These are phyloP conservation scores for Orbilia brochopaga DNA, from an alignment of 2,329 filamentous ascomycete species.

Conservation along the genomic window DNA sequence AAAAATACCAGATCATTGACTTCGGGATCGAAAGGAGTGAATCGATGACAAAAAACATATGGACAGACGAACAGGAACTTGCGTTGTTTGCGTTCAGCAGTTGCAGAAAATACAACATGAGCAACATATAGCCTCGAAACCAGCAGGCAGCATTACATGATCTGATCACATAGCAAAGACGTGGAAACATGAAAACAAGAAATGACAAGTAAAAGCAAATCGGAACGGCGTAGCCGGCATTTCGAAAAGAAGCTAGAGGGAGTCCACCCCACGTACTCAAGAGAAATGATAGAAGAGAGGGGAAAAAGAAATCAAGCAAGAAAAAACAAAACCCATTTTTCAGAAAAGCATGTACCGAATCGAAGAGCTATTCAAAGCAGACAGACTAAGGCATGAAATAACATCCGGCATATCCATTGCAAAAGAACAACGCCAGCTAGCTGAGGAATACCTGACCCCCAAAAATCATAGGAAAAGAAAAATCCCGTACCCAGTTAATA, in stretches of 20 bases:
- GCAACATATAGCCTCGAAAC: conserved; percentile 24
- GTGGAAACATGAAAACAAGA: conserved; percentile 19
- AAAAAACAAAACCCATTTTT: conserved; percentile 7
- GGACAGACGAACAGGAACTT: conserved; percentile 26
- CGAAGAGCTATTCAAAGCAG: conserved; percentile 5
- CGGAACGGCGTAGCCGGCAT: conserved; percentile 30
- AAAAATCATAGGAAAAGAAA: conserved; percentile 18
- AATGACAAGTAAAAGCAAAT: conserved; percentile 13
- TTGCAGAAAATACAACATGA: conserved; percentile 49
- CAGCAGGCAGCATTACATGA: not conserved
- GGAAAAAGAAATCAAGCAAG: conserved; percentile 24
- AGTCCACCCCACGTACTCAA: conserved; percentile 46
- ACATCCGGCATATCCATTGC: conserved; percentile 38
- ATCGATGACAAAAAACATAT: conserved; percentile 1
- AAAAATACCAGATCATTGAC: conserved; percentile 27
- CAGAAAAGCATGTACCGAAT: conserved; percentile 3
- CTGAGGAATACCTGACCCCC: conserved; percentile 51
- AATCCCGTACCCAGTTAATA: conserved; percentile 7
- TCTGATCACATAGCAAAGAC: conserved; percentile 41
- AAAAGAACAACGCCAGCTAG: conserved; percentile 36
- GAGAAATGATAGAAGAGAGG: not conserved
- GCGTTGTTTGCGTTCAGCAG: conserved; percentile 45
- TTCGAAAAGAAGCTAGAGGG: conserved; percentile 34
- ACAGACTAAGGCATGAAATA: conserved; percentile 30
- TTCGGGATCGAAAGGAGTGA: conserved; percentile 10